phyloP scores from a whole-genome alignment of 2,329 filamentous ascomycete genomes.

The Exophiala aquamarina region DNA sequence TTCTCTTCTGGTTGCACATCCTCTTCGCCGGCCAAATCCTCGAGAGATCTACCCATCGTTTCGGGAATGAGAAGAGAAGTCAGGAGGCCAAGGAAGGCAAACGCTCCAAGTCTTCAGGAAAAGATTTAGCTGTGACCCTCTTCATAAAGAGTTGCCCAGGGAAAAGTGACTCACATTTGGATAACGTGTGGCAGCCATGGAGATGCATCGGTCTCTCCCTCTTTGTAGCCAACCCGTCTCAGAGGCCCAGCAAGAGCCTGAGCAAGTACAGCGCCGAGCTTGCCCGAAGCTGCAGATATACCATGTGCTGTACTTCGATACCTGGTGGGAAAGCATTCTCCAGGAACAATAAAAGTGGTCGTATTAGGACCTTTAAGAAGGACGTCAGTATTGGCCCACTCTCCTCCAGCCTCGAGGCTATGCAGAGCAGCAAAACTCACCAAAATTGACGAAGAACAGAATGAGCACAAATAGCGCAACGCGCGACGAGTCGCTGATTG shows the following conservation, averaged over 20 bases:
- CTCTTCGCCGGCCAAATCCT: slow-evolving; percentile 66
- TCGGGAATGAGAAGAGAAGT: slow-evolving; percentile 72
- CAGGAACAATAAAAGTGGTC: slow-evolving; percentile 64
- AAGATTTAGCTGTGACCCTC: slow-evolving; percentile 37
- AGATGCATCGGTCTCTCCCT: slow-evolving; percentile 47
- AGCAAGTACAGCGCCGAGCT: slow-evolving; percentile 66
- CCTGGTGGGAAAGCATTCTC: slow-evolving; percentile 64
- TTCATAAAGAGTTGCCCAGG: slow-evolving; percentile 69
- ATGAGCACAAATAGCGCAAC: slow-evolving; percentile 63
- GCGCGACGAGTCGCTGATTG: slow-evolving; percentile 49
- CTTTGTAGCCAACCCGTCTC: slow-evolving; percentile 55
- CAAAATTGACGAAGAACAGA: slow-evolving; percentile 67
- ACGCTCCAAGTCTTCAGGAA: slow-evolving; percentile 4
- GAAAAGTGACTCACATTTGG: slow-evolving; percentile 31
- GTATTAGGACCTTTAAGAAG: slow-evolving; percentile 54
- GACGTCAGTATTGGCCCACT: background rate
- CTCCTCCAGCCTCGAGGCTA: no score
- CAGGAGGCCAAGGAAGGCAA: slow-evolving; percentile 69
- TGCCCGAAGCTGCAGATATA: slow-evolving; percentile 65
- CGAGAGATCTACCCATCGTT: slow-evolving; percentile 71
- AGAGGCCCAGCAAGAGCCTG: slow-evolving; percentile 65
- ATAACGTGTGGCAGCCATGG: slow-evolving; percentile 73
- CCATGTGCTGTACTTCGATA: slow-evolving; percentile 65
- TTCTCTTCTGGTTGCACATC: no score
- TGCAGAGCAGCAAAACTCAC: slow-evolving; percentile 27